phyloP scores from a whole-genome alignment of 768 basidiomycete genomes.

The Candolleomyces efflorescens region DNA sequence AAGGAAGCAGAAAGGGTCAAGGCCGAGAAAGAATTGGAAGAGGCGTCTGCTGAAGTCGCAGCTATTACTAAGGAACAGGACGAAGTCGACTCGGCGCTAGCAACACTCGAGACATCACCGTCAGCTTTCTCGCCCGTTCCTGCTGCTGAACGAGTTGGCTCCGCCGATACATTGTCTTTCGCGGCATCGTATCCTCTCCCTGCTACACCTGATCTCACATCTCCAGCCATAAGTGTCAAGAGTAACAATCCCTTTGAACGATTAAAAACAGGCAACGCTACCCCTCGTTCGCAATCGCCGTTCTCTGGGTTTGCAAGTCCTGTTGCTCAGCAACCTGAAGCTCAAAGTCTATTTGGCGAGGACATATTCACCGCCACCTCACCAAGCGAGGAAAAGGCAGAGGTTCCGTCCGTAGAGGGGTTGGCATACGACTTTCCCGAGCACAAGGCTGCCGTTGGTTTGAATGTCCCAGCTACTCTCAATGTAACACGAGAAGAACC shows the following conservation, averaged over 20 bases:
- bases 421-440: constrained; percentile 4
- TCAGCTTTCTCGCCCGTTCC: constrained; percentile 17
- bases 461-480: background rate
- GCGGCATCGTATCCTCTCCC: constrained; percentile 76
- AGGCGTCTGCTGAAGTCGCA: constrained; percentile 53
- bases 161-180: constrained; percentile 48
- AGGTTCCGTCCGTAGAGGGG: background rate
- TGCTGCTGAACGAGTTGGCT: constrained; percentile 27
- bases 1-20: constrained; percentile 77
- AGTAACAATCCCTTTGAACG: constrained; percentile 93
- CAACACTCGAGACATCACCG: constrained; percentile 21
- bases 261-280: constrained; percentile 43
- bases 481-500: background rate
- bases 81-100: constrained; percentile 49
- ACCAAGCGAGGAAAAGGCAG: background rate
- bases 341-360: constrained; percentile 9
- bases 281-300: constrained; percentile 54
- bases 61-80: constrained; percentile 51
- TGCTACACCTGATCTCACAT: constrained; percentile 57
- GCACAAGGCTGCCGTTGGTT: background rate
- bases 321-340: constrained; percentile 11
- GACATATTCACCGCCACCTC: constrained; percentile 9
- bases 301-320: constrained; percentile 45
- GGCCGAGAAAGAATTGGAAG: constrained; percentile 67
- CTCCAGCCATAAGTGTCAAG: constrained; percentile 46